Evolutionary conservation across 2,329 filamentous ascomycete genomes (phyloP), one percentile per base, ranked within the genome.

Genomic region (Diaporthe sp.): DNA sequence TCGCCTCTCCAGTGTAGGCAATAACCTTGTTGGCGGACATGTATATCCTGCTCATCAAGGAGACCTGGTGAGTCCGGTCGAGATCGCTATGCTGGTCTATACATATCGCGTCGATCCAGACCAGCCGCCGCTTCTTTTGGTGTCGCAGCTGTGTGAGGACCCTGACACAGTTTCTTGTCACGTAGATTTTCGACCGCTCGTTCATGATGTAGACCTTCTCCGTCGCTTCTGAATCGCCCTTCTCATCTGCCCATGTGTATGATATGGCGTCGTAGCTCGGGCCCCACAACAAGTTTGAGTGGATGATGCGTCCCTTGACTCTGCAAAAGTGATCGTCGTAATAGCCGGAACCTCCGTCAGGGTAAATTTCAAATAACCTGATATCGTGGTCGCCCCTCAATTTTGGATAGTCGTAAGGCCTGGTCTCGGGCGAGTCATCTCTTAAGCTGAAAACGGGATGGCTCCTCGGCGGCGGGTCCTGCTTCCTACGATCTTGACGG

Each of bases 101-200:
- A 25, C 57, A 59, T n/a, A 59, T 39, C 31, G 34, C 57, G 19
- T 59, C 57, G 34, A 59, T 59, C 57, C 57, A 59, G 57, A 59
- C 57, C 57, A 59, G 57, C 9, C 57, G 57, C 22, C 34, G 31
- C 34, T 59, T 59, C 57, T 13, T 59, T n/a, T 8, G 31, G 57
- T 59, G 57, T n/a, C 34, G 57, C 31, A 59, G 57, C 22, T 39
- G 7, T 15, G 13, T n/a, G 34, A 59, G 57, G 19, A 59, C 57
- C 4, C 31, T 39, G 31, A 59, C 3, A 37, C 57, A 59, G 57
- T n/a, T 59, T 15, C 34, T 59, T 4, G 57, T 59, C 19, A 59
- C 34, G 22, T 31, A n/a, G 2, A 39, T 22, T 39, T 31, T 15
- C 15, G 57, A 19, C 10, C 34, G 19, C 10, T 59, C 31, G 22